A percentile compares a stretch with the other conserved stretches of the same genome.
phyloP scores from a whole-genome alignment of 179 eudicot genomes.

The Beta corolliflora region DNA sequence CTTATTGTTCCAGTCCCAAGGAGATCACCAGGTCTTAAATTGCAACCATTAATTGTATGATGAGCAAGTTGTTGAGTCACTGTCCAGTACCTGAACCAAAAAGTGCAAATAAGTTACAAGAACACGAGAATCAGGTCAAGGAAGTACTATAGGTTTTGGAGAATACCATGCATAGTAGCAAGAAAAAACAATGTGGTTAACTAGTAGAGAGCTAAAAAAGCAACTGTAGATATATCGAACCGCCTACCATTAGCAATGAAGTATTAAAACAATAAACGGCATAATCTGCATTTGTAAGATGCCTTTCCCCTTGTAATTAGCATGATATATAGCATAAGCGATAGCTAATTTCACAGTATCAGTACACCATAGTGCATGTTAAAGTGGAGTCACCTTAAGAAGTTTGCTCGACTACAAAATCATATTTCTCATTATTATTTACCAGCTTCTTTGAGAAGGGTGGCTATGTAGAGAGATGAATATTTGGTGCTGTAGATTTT shows the following conservation, averaged over 20 bases:
- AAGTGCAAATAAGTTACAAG: constrained; percentile 1
- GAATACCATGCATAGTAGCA: constrained; percentile 4
- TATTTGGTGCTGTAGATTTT: not conserved
- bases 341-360: not conserved
- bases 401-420: not conserved
- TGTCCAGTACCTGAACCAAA: constrained; percentile 76
- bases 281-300: not conserved
- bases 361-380: not conserved
- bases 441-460: constrained; percentile 2
- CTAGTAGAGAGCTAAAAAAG: not conserved
- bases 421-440: not conserved
- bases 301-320: not conserved
- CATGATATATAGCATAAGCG: not conserved
- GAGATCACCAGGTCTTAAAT: constrained; percentile 95
- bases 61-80: constrained; percentile 94
- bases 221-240: not conserved
- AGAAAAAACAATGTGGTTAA: not conserved
- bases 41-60: constrained; percentile 95
- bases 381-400: not conserved
- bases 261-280: not conserved
- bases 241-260: not conserved
- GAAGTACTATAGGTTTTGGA: not conserved
- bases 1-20: constrained; percentile 97
- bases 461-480: not conserved
- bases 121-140: constrained; percentile 3